These are phyloP conservation scores for Apiospora rasikravindrae DNA, from an alignment of 2,329 filamentous ascomycete species.

Conservation along the genomic window DNA sequence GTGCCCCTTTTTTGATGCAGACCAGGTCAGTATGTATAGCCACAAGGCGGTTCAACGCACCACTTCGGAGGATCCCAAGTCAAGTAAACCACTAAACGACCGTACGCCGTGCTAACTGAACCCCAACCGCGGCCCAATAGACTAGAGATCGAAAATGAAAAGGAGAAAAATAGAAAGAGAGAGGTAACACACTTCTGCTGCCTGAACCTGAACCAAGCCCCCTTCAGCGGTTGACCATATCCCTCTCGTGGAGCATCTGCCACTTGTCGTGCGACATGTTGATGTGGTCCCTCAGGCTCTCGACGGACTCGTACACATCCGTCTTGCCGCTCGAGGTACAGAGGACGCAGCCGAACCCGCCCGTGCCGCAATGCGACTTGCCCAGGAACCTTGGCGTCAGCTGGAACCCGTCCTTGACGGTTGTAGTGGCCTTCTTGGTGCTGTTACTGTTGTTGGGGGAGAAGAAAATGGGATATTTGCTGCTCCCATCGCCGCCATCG, in stretches of 20 bases:
- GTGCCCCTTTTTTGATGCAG: no score
- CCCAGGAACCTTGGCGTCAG: slow-evolving; percentile 46
- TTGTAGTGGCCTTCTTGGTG: slow-evolving; percentile 22
- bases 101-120: background rate
- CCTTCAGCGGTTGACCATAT: slow-evolving; percentile 32
- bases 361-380: slow-evolving; percentile 44
- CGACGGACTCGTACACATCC: slow-evolving; percentile 39
- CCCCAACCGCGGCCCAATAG: no score
- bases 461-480: background rate
- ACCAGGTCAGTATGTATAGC: no score
- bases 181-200: background rate
- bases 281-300: slow-evolving; percentile 42
- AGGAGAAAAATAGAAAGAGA: no score
- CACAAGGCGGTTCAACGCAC: no score
- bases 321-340: slow-evolving; percentile 45
- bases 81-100: no score
- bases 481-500: background rate
- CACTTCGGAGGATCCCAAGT: no score
- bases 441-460: background rate
- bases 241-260: slow-evolving; percentile 48
- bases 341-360: slow-evolving; percentile 45
- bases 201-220: background rate
- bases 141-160: no score
- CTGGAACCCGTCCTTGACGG: slow-evolving; percentile 45
- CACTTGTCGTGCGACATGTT: slow-evolving; percentile 46